phyloP scores from a whole-genome alignment of 306 rosid genomes.

The Mimosa bimucronata region DNA sequence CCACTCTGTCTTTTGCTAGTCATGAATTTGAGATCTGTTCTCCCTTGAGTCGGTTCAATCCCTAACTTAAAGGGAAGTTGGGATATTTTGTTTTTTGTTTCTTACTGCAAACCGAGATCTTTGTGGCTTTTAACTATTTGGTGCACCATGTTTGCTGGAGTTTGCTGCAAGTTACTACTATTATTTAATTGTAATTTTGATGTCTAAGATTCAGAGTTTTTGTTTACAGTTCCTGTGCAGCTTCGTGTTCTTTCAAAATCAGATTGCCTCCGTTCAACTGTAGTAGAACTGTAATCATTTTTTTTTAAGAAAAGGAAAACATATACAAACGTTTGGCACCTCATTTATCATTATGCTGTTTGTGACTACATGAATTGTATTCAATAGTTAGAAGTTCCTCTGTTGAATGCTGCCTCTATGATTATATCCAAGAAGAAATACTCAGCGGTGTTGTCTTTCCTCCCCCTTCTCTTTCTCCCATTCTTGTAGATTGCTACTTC shows the following conservation, averaged over 20 bases:
- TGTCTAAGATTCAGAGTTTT: conserved; percentile 2
- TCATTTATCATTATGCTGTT: neutral
- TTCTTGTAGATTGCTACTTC: conserved; percentile 90
- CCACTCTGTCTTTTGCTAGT: conserved; percentile 16
- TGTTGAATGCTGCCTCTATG: neutral
- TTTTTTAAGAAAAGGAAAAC: neutral
- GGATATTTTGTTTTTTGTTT: conserved; percentile 15
- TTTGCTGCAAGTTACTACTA: conserved; percentile 35
- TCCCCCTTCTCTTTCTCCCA: conserved; percentile 6
- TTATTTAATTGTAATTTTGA: conserved; percentile 2
- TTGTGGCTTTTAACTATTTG: neutral
- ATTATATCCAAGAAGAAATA: conserved; percentile 31
- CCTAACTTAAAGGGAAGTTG: conserved; percentile 10
- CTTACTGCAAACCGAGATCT: neutral
- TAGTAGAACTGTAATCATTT: neutral
- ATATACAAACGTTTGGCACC: conserved; percentile 4
- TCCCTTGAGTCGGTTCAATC: conserved; percentile 14
- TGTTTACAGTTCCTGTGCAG: neutral
- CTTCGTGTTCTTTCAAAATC: neutral
- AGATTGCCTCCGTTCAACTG: neutral
- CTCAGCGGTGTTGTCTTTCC: conserved; percentile 1
- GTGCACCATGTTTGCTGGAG: conserved; percentile 8
- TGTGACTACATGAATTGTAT: neutral
- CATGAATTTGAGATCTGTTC: conserved; percentile 29
- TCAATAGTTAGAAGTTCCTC: neutral